These are phyloP conservation scores for Galerina marginata DNA, from an alignment of 768 basidiomycete genomes.

Conservation along the genomic window DNA sequence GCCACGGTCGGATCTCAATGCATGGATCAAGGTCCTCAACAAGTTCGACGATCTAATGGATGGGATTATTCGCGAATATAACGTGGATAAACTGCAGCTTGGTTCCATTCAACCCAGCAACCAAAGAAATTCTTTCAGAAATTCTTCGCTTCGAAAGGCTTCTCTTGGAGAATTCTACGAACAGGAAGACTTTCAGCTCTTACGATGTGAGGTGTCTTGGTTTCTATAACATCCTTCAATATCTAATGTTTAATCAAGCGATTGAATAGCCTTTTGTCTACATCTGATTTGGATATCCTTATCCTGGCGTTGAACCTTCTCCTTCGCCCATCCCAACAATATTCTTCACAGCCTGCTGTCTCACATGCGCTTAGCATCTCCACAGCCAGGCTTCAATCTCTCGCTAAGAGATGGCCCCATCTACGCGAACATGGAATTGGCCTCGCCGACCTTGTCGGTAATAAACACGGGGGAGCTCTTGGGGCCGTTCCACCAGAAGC, in stretches of 20 bases:
- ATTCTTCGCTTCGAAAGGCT: conserved; percentile 90
- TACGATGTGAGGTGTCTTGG: conserved; percentile 82
- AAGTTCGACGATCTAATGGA: conserved; percentile 92
- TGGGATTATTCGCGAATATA: conserved; percentile 81
- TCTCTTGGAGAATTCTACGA: conserved; percentile 96
- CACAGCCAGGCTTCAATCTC: conserved; percentile 77
- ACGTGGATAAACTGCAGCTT: conserved; percentile 85
- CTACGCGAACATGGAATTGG: conserved; percentile 81
- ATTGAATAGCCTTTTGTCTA: conserved; percentile 84
- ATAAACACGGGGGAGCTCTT: conserved; percentile 55
- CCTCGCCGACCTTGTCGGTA: conserved; percentile 72
- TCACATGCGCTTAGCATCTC: conserved; percentile 84
- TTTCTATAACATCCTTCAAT: conserved; percentile 10
- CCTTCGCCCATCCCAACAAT: conserved; percentile 93
- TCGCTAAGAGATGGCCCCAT: conserved; percentile 86
- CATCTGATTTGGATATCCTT: conserved; percentile 89
- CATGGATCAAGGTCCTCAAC: conserved; percentile 96
- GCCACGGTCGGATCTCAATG: conserved; percentile 95
- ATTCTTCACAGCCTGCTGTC: conserved; percentile 85
- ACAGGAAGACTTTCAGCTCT: conserved; percentile 93
- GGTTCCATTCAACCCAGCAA: conserved; percentile 74
- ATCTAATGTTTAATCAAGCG: conserved; percentile 56
- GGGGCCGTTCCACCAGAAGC: conserved; percentile 73
- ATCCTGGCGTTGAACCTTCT: conserved; percentile 83
- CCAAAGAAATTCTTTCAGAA: conserved; percentile 77